A percentile compares a stretch with the other conserved stretches of the same genome.
These are phyloP conservation scores for Westerdykella sp. DNA, from an alignment of 2,329 filamentous ascomycete species.

Conservation along the genomic window DNA sequence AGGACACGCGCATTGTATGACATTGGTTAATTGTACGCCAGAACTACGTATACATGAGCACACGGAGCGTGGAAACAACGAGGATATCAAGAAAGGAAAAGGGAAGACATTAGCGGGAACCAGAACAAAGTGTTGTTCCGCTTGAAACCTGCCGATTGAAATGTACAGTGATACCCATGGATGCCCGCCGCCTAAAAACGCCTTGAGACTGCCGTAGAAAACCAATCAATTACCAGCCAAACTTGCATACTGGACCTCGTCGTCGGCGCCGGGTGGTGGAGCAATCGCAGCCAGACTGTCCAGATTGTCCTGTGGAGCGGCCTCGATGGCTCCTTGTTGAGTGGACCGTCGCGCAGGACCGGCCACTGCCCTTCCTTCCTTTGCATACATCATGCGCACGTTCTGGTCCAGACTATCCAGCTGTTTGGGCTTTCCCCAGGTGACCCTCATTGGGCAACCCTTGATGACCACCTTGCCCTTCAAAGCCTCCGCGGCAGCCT, in stretches of 20 bases:
- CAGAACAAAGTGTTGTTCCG: constrained; percentile 32
- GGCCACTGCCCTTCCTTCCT: constrained; percentile 56
- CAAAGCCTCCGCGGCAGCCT: constrained; percentile 75
- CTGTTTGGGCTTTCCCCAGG: constrained; percentile 89
- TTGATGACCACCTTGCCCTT: constrained; percentile 85
- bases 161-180: constrained; percentile 29
- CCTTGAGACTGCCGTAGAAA: constrained; percentile 13
- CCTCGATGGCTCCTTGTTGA: constrained; percentile 38
- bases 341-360: constrained; percentile 23
- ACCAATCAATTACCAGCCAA: constrained; percentile 65
- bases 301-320: constrained; percentile 38
- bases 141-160: constrained; percentile 20
- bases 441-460: constrained; percentile 80
- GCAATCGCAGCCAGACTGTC: constrained; percentile 52
- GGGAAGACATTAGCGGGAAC: constrained; percentile 37
- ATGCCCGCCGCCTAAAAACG: constrained; percentile 13
- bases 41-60: constrained; percentile 83
- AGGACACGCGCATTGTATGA: not conserved
- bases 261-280: constrained; percentile 70
- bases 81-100: constrained; percentile 65
- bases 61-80: constrained; percentile 89
- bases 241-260: constrained; percentile 80
- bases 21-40: constrained; percentile 36
- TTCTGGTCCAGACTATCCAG: constrained; percentile 88
- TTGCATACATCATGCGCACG: constrained; percentile 71